Conservation (phyloP, 2,329 filamentous ascomycete species). For the Penicillium sp. region DNA sequence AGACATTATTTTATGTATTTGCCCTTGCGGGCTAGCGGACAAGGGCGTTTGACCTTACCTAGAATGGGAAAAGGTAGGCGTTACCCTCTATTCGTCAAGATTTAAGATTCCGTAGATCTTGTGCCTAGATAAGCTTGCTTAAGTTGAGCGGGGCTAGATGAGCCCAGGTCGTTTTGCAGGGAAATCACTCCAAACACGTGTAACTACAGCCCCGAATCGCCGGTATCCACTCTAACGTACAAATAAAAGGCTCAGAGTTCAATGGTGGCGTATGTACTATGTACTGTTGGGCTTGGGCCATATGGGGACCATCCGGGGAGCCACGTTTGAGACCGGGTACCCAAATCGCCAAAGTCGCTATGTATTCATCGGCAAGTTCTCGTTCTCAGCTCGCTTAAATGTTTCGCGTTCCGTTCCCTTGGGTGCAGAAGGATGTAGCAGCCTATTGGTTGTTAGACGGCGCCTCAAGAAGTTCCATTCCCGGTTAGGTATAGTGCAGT, state of each 20-base stretch:
- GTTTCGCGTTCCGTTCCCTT: not conserved
- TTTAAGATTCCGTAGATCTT: not conserved
- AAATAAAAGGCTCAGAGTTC: not conserved
- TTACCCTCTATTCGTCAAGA: not conserved
- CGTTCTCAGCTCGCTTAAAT: slow-evolving; percentile 7
- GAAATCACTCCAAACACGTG: not conserved
- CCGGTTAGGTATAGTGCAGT: not conserved
- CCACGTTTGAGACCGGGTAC: not conserved
- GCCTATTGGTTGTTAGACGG: slow-evolving; percentile 1
- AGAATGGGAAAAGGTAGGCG: not conserved
- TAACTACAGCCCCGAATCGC: not conserved
- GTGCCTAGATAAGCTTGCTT: not conserved
- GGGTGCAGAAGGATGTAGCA: not conserved
- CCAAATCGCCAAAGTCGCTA: not conserved
- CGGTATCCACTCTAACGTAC: not conserved
- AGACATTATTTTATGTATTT: not conserved
- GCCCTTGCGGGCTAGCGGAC: too few species aligned
- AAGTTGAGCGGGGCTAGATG: not conserved
- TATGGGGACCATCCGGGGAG: slow-evolving; percentile 2
- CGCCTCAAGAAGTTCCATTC: not conserved
- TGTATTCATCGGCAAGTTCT: not conserved
- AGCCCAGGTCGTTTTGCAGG: not conserved
- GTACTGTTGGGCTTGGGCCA: not conserved
- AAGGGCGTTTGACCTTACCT: not conserved
- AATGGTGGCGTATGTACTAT: not conserved